Conservation (phyloP, 495 filamentous ascomycete genomes). For the Xylaria bambusicola region DNA sequence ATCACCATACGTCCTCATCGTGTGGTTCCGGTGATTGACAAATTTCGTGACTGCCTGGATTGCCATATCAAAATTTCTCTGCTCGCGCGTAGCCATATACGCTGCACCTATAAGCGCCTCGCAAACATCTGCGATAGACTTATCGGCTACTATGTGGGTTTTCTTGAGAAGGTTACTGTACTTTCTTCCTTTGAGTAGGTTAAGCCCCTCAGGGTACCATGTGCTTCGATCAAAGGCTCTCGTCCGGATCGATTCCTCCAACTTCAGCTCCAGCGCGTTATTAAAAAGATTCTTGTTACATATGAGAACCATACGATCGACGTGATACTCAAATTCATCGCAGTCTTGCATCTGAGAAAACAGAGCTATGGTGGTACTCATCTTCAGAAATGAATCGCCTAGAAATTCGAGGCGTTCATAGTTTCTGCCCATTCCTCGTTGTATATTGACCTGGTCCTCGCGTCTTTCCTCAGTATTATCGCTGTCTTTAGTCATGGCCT, state of each 20-base stretch:
- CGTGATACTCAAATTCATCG: conserved; percentile 86
- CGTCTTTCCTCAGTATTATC: conserved; percentile 84
- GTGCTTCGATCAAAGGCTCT: conserved; percentile 73
- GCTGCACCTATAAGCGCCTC: conserved; percentile 94
- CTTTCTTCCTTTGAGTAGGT: conserved; percentile 52
- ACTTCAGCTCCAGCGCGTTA: conserved; percentile 63
- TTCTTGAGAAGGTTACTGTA: conserved; percentile 24
- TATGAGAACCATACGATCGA: conserved; percentile 84
- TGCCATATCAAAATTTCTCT: conserved; percentile 72
- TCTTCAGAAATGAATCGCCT: conserved; percentile 93
- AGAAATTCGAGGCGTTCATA: conserved; percentile 95
- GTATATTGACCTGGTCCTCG: conserved; percentile 69
- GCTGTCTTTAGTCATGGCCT: conserved; percentile 93
- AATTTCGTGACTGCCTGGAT: conserved; percentile 79
- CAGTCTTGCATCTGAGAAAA: conserved; percentile 74
- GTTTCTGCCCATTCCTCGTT: conserved; percentile 91
- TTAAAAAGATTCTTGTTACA: conserved; percentile 92
- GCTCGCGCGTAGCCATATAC: conserved; percentile 61
- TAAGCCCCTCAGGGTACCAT: conserved; percentile 83
- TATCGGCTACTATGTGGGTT: conserved; percentile 77
- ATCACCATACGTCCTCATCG: conserved; percentile 65
- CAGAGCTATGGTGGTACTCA: conserved; percentile 86
- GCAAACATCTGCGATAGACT: conserved; percentile 95
- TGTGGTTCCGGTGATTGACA: conserved; percentile 68
- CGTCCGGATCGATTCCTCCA: conserved; percentile 80